A percentile compares a stretch with the other conserved stretches of the same genome.
Evolutionary conservation across 2,329 filamentous ascomycete species (phyloP).

Genomic region (Calonectria pseudoturangicola): DNA sequence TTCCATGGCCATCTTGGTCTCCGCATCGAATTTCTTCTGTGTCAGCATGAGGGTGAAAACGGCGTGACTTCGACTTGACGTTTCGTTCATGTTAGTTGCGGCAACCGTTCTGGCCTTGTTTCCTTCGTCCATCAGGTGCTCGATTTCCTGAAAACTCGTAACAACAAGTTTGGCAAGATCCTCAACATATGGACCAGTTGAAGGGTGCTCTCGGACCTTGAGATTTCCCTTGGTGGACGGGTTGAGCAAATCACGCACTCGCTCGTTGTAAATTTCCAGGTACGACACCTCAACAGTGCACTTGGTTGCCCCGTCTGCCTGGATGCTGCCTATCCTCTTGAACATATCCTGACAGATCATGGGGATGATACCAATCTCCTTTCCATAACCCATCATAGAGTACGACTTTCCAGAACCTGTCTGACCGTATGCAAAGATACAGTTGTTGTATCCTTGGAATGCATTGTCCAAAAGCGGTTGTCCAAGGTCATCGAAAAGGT

Average conservation of each 20-base stretch:
- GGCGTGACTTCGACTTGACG: constrained; percentile 97
- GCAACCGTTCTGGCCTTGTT: constrained; percentile 99
- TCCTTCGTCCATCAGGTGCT: constrained; percentile 98
- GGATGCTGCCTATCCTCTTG: constrained; percentile 83
- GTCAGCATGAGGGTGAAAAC: constrained; percentile 98
- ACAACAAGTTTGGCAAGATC: constrained; percentile 97
- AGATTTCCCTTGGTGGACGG: constrained; percentile 96
- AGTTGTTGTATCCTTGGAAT: constrained; percentile 99
- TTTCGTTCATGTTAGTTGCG: constrained; percentile 99
- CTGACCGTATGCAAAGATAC: constrained; percentile 99
- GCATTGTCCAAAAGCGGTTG: constrained; percentile 96
- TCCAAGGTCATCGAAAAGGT: constrained; percentile 91
- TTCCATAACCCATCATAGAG: constrained; percentile 99
- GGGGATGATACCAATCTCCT: constrained; percentile 96
- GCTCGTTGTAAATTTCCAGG: constrained; percentile 99
- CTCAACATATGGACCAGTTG: constrained; percentile 97
- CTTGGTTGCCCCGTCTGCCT: constrained; percentile 83
- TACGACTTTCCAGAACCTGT: constrained; percentile 99
- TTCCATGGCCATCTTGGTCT: constrained; percentile 97
- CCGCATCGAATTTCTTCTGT: constrained; percentile 91
- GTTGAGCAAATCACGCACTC: constrained; percentile 95
- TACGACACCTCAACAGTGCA: constrained; percentile 99
- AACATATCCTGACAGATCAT: constrained; percentile 99
- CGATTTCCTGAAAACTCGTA: constrained; percentile 94
- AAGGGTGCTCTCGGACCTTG: constrained; percentile 97